These are phyloP conservation scores for Lonicera japonica DNA, from an alignment of 129 eudicot species.

Conservation along the genomic window DNA sequence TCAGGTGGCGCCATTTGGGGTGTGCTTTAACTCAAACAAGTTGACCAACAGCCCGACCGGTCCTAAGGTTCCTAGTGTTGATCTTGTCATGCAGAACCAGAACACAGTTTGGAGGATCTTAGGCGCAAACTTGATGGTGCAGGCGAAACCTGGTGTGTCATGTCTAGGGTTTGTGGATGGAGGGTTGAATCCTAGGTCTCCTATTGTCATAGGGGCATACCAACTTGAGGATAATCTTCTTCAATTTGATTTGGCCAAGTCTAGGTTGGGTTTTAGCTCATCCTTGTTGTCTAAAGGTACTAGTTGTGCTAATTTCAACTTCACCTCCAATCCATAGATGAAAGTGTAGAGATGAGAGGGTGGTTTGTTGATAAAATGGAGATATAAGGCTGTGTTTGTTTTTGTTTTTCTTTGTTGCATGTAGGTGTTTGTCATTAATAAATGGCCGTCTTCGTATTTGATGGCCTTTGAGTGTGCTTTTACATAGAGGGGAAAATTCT, in stretches of 20 bases:
- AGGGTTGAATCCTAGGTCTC: slow-evolving; percentile 23
- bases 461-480: not conserved
- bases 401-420: not conserved
- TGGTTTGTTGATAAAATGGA: no score
- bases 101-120: slow-evolving; percentile 26
- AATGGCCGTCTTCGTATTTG: not conserved
- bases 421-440: not conserved
- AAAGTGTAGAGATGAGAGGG: not conserved
- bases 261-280: slow-evolving; percentile 34
- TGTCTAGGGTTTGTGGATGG: slow-evolving; percentile 52
- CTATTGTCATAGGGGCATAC: slow-evolving; percentile 34
- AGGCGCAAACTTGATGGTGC: slow-evolving; percentile 35
- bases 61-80: slow-evolving; percentile 26
- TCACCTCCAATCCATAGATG: slow-evolving; percentile 24
- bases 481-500: no score
- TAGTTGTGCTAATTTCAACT: slow-evolving; percentile 35
- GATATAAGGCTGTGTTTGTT: no score
- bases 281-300: slow-evolving; percentile 11
- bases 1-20: slow-evolving; percentile 34
- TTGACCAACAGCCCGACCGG: slow-evolving; percentile 11
- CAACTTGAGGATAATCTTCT: slow-evolving; percentile 42
- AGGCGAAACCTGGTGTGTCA: slow-evolving; percentile 29
- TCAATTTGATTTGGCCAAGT: slow-evolving; percentile 37
- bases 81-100: slow-evolving; percentile 25
- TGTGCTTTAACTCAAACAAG: slow-evolving; percentile 31